Base-by-base conservation (phyloP, 1,284 basidiomycete species). In the Sphagnurus paluster region DNA sequence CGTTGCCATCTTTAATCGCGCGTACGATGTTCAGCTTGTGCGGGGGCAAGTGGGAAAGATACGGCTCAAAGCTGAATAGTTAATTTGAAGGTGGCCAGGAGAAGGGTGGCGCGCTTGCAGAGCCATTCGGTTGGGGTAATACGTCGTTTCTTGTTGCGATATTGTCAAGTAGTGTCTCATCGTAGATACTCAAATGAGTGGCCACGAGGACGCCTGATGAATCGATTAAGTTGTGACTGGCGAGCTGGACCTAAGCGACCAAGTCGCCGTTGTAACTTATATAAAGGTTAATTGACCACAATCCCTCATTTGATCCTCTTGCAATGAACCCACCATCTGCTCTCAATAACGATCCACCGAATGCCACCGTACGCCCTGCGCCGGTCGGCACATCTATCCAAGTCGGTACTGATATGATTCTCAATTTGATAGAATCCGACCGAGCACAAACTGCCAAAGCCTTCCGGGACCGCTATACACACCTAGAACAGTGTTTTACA, bases 371-470 rank as follows among this genome's bases (percentile, higher is more conserved):
- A 25, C 13, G 34, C 32, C 23, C 46, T 14, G 36, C 45, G 25
- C 37, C 46, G 5, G 38, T 44, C 13, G 56, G 55, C 28, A 51
- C 49, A 16, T 46, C 55, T 13, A 56, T 62, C 8, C 64, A 59
- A 35, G 19, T 21, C 17, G 50, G 43, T 13, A 56, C 57, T 4
- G 55, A 63, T 42, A 39, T 41, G 25, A 23, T 64, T n/a, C 29
- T 62, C 13, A 39, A 39, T 24, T 39, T 62, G 23, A 48, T 64
- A 19, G 52, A 54, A 13, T 35, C 49, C 25, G 57, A 64, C 44
- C 48, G 53, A 26, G 42, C 42, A 14, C 37, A 52, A 23, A 57
- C 57, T 9, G 45, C 52, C 19, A 42, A 35, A 11, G 38, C 32
- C n/a, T 36, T 49, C 13, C 42, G 50, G 30, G 47, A 50, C 7